These are phyloP conservation scores for Saccharomyces mikatae DNA, from an alignment of 805 yeast genomes.

Conservation along the genomic window DNA sequence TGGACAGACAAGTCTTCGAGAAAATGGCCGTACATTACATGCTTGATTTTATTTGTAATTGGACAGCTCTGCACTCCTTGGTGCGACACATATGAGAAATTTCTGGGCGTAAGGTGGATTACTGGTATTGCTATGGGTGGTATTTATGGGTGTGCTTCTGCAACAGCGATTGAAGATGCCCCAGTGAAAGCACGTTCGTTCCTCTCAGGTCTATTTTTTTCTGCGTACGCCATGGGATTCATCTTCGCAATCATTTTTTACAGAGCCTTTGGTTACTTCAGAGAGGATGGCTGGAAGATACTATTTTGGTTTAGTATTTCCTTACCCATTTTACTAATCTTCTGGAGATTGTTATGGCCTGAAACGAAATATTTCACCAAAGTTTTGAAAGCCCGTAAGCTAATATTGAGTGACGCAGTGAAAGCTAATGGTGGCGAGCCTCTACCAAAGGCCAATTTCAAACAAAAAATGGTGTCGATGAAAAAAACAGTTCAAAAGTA, in stretches of 20 bases:
- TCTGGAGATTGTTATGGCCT: conserved; percentile 51
- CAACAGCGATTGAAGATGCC: conserved; percentile 59
- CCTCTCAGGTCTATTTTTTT: conserved; percentile 50
- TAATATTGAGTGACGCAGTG: conserved; percentile 16
- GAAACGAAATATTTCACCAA: conserved; percentile 48
- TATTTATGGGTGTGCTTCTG: conserved; percentile 55
- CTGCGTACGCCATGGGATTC: conserved; percentile 59
- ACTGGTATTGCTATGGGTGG: conserved; percentile 73
- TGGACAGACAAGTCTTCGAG: conserved; percentile 59
- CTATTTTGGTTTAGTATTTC: conserved; percentile 71
- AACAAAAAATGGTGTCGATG: conserved; percentile 24
- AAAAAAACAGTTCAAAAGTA: conserved; percentile 37
- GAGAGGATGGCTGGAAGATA: conserved; percentile 55
- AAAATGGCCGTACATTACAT: conserved; percentile 54
- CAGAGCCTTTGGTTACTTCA: conserved; percentile 47
- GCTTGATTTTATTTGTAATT: conserved; percentile 43
- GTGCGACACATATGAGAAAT: conserved; percentile 48
- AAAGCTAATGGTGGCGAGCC: conserved; percentile 18
- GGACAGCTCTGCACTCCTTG: conserved; percentile 64
- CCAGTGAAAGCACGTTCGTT: conserved; percentile 54
- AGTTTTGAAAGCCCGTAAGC: conserved; percentile 23
- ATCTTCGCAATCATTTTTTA: conserved; percentile 56
- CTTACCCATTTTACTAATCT: conserved; percentile 49
- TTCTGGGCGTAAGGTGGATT: conserved; percentile 52
- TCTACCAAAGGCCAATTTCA: conserved; percentile 12